A percentile compares a stretch with the other conserved stretches of the same genome.
Evolutionary conservation across 257 asterid genomes (phyloP).

Genomic region (Cruciata laevipes): DNA sequence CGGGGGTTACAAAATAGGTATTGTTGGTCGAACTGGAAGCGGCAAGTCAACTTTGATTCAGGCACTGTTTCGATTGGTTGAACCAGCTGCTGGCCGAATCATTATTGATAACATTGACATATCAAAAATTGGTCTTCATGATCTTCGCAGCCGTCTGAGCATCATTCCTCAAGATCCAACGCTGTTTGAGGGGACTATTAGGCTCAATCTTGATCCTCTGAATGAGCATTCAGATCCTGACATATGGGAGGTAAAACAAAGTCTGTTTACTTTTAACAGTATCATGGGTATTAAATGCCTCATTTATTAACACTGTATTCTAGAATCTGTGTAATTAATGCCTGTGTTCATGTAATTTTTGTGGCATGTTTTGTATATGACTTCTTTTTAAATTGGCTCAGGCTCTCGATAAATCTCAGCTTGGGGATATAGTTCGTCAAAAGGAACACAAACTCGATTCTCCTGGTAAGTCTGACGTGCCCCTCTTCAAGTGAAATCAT

Average conservation of each 20-base stretch:
- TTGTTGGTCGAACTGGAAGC: constrained; percentile 99
- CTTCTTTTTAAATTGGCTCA: constrained; percentile 20
- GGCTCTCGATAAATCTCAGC: constrained; percentile 95
- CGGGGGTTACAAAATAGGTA: constrained; percentile 92
- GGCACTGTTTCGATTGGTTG: constrained; percentile 88
- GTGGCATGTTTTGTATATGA: constrained; percentile 1
- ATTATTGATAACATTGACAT: constrained; percentile 80
- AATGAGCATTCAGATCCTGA: constrained; percentile 82
- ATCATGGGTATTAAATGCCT: background rate
- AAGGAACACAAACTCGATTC: constrained; percentile 82
- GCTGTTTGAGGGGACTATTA: constrained; percentile 91
- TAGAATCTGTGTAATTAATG: background rate
- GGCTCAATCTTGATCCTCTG: constrained; percentile 90
- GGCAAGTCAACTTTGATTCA: constrained; percentile 98
- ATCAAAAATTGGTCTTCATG: constrained; percentile 82
- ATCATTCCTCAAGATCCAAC: constrained; percentile 98
- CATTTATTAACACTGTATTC: background rate
- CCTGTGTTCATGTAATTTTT: background rate
- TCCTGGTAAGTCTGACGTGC: constrained; percentile 48
- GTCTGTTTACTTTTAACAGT: background rate
- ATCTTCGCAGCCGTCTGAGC: constrained; percentile 80
- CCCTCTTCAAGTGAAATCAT: constrained; percentile 2
- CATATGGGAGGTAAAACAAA: constrained; percentile 65
- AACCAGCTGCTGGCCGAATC: constrained; percentile 87
- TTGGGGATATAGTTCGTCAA: constrained; percentile 70